A percentile compares a stretch with the other conserved stretches of the same genome.
These are phyloP conservation scores for Colletotrichum truncatum DNA, from an alignment of 2,329 filamentous ascomycete genomes.

Conservation along the genomic window DNA sequence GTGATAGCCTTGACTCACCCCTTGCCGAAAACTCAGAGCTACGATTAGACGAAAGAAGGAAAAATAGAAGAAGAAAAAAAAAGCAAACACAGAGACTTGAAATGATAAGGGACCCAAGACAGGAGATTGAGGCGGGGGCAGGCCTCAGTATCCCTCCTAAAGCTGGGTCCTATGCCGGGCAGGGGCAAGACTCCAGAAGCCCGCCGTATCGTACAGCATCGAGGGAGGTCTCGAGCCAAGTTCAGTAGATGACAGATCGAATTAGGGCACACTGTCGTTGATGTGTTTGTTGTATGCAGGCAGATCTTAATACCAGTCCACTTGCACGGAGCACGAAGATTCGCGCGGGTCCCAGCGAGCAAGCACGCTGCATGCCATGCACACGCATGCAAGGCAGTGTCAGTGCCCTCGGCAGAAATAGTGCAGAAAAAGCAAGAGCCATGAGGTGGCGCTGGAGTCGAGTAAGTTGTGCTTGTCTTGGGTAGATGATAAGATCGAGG, in stretches of 20 bases:
- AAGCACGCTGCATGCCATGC: background rate
- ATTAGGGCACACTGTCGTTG: background rate
- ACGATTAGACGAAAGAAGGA: too few species aligned
- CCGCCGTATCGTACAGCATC: constrained; percentile 1
- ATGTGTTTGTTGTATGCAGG: background rate
- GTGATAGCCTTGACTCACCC: background rate
- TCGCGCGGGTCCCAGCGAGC: background rate
- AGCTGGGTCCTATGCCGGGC: background rate
- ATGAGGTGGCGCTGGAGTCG: background rate
- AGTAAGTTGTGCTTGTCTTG: background rate
- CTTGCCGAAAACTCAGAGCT: background rate
- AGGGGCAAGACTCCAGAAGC: constrained; percentile 6
- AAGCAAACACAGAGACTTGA: too few species aligned
- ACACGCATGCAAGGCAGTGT: background rate
- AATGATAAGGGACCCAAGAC: too few species aligned
- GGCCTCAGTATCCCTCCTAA: background rate
- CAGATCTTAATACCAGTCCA: background rate
- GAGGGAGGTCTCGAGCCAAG: background rate
- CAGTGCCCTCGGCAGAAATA: background rate
- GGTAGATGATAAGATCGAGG: background rate
- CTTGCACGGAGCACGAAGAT: background rate
- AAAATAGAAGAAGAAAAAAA: background rate
- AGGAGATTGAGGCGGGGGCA: background rate
- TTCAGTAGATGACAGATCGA: background rate
- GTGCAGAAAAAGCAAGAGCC: background rate